These are phyloP conservation scores for Paramyrothecium sp. DNA, from an alignment of 2,329 filamentous ascomycete genomes.

Conservation along the genomic window DNA sequence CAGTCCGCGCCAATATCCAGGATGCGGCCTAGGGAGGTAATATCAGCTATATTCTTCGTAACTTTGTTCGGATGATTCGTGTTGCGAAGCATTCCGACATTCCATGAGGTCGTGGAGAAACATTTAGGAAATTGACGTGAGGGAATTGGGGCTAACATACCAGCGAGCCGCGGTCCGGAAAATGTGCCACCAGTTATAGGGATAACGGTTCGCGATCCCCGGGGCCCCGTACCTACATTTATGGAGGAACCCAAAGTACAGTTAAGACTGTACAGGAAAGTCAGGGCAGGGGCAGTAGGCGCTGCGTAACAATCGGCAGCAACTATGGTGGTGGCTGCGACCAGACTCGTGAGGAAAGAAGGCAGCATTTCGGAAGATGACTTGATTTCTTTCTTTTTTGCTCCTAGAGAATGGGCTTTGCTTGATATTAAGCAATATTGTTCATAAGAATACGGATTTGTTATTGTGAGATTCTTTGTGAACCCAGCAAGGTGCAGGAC, in stretches of 20 bases:
- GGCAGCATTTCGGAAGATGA: not conserved
- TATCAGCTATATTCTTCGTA: not conserved
- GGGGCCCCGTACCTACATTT: not conserved
- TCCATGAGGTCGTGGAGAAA: not conserved
- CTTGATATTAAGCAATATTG: too few relatives aligned
- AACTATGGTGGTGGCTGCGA: too few relatives aligned
- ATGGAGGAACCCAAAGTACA: not conserved
- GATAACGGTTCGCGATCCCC: slow-evolving; percentile 12
- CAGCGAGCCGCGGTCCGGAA: slow-evolving; percentile 29
- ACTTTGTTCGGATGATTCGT: not conserved
- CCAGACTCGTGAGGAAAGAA: too few relatives aligned
- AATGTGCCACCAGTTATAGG: slow-evolving; percentile 34
- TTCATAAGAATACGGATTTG: too few relatives aligned
- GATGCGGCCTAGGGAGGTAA: not conserved
- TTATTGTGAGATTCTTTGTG: too few relatives aligned
- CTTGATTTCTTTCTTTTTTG: not conserved
- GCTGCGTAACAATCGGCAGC: too few relatives aligned
- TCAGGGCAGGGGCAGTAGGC: not conserved
- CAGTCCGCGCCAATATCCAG: slow-evolving; percentile 29
- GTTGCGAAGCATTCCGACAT: not conserved
- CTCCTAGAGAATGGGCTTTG: not conserved
- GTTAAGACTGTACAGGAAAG: not conserved
- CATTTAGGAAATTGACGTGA: not conserved
- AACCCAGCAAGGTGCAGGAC: too few relatives aligned
- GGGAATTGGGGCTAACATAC: slow-evolving; percentile 15